Conservation (phyloP, 106 monocot species). For the Phalaenopsis equestris region DNA sequence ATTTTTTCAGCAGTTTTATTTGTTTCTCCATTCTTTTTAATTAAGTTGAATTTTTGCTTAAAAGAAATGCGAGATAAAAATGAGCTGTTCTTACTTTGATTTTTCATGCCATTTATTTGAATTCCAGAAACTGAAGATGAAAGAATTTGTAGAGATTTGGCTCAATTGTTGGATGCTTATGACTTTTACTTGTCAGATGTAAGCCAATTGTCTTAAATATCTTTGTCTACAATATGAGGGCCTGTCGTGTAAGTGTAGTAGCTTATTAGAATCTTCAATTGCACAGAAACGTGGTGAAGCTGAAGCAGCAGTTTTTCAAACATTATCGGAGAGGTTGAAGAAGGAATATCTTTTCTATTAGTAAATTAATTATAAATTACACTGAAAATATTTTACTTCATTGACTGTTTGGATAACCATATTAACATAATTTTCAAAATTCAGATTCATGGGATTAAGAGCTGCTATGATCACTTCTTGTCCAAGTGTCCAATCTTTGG, state of each 20-base stretch:
- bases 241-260: neutral
- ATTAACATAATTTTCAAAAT: constrained; percentile 4
- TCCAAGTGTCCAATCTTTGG: constrained; percentile 41
- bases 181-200: constrained; percentile 50
- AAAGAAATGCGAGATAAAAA: neutral
- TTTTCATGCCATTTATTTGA: constrained; percentile 7
- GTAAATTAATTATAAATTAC: neutral
- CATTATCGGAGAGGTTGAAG: constrained; percentile 46
- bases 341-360: constrained; percentile 1
- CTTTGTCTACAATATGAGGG: neutral
- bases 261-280: constrained; percentile 3
- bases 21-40: neutral
- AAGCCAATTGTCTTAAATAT: constrained; percentile 14
- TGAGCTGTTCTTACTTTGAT: neutral
- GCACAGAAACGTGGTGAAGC: constrained; percentile 22
- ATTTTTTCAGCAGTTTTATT: neutral
- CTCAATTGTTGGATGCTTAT: constrained; percentile 79
- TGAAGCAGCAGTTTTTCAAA: constrained; percentile 13
- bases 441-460: constrained; percentile 85
- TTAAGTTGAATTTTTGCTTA: neutral
- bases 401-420: neutral
- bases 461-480: constrained; percentile 55
- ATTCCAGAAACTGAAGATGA: constrained; percentile 42
- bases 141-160: constrained; percentile 55
- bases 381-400: neutral